phyloP scores from a whole-genome alignment of 148 eudicot species.

The Cornus controversa region DNA sequence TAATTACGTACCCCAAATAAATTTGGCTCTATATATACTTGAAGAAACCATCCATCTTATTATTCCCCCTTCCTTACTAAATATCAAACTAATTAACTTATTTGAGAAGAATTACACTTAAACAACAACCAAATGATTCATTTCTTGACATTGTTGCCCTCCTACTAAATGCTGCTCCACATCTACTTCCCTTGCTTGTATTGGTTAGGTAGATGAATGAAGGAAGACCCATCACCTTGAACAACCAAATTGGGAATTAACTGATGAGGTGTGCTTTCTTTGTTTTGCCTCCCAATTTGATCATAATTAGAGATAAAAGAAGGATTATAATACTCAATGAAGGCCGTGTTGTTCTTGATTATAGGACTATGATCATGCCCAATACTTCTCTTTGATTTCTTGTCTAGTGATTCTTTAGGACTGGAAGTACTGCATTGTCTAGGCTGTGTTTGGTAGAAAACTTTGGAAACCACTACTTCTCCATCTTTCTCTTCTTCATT shows the following conservation, averaged over 20 bases:
- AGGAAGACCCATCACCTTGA: constrained; percentile 51
- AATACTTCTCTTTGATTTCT: not conserved
- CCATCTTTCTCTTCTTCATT: constrained; percentile 88
- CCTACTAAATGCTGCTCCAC: not conserved
- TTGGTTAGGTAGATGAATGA: constrained; percentile 31
- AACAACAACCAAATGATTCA: not conserved
- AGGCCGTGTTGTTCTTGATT: constrained; percentile 21
- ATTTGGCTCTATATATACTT: not conserved
- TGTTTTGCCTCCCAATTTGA: constrained; percentile 28
- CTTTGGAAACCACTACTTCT: constrained; percentile 74
- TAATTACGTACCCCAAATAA: not conserved
- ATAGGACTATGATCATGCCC: not conserved
- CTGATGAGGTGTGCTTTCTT: constrained; percentile 38
- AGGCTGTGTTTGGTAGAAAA: constrained; percentile 95
- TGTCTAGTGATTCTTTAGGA: constrained; percentile 16
- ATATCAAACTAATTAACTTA: not conserved
- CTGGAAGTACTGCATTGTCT: constrained; percentile 54
- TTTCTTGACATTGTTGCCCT: not conserved
- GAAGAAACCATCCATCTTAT: not conserved
- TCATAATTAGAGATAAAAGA: constrained; percentile 37
- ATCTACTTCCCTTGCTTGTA: constrained; percentile 30
- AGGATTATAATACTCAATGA: constrained; percentile 40
- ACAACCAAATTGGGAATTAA: constrained; percentile 54
- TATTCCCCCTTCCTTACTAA: not conserved
- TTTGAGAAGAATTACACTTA: not conserved